Evolutionary conservation across 2,329 filamentous ascomycete genomes (phyloP).

Genomic region (Arthroderma sp.): DNA sequence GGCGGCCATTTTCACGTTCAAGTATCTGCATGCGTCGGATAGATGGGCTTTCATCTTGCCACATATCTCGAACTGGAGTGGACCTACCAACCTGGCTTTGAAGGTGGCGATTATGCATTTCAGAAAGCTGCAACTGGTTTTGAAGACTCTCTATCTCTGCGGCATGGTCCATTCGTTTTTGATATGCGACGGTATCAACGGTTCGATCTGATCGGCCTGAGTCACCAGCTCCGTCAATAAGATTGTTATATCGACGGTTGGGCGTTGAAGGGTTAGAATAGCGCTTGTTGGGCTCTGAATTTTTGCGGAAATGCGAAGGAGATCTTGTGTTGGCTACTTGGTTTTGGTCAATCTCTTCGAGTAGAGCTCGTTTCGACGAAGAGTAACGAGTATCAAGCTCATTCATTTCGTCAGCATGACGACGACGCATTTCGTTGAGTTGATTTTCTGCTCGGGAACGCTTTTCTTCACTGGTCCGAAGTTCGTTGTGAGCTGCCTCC

Average conservation of each 20-base stretch:
- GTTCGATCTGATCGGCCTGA: slow-evolving; percentile 77
- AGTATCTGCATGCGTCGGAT: slow-evolving; percentile 75
- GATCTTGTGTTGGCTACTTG: slow-evolving; percentile 62
- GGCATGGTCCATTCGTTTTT: slow-evolving; percentile 81
- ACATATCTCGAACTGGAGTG: slow-evolving; percentile 49
- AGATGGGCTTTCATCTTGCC: slow-evolving; percentile 65
- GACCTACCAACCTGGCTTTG: slow-evolving; percentile 70
- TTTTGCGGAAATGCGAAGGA: slow-evolving; percentile 55
- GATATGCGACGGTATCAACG: slow-evolving; percentile 69
- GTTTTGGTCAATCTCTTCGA: slow-evolving; percentile 81
- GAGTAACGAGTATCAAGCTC: slow-evolving; percentile 51
- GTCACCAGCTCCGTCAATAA: slow-evolving; percentile 52
- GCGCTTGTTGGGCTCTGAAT: slow-evolving; percentile 47
- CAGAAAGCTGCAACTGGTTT: slow-evolving; percentile 81
- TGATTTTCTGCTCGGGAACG: slow-evolving; percentile 73
- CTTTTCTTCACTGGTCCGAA: slow-evolving; percentile 71
- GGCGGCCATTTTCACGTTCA: slow-evolving; percentile 77
- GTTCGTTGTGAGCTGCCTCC: slow-evolving; percentile 75
- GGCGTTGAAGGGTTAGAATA: slow-evolving; percentile 70
- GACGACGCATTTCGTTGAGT: slow-evolving; percentile 61
- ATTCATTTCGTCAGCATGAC: slow-evolving; percentile 58
- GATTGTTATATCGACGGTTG: slow-evolving; percentile 51
- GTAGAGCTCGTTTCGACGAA: slow-evolving; percentile 56
- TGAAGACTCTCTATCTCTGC: slow-evolving; percentile 84
- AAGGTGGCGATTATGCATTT: slow-evolving; percentile 91